phyloP scores from a whole-genome alignment of 2,329 filamentous ascomycete species.

The Fusarium buxicola region DNA sequence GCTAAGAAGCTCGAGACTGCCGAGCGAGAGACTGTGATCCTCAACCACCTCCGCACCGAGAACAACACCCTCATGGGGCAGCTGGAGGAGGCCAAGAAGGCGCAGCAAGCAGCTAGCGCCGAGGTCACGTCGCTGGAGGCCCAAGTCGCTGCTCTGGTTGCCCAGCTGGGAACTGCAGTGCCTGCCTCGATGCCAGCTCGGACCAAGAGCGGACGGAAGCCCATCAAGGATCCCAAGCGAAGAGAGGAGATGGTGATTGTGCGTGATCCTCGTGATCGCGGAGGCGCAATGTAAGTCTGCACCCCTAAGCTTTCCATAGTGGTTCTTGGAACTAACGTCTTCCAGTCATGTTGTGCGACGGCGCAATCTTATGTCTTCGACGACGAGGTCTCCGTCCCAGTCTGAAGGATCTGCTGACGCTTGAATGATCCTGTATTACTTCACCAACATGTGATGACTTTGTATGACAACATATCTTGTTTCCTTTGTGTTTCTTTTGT shows the following conservation, averaged over 20 bases:
- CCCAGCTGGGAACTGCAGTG: slow-evolving; percentile 30
- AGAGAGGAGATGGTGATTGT: slow-evolving; percentile 45
- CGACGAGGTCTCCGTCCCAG: slow-evolving; percentile 35
- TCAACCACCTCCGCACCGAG: slow-evolving; percentile 38
- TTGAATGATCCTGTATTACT: slow-evolving; percentile 21
- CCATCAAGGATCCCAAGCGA: slow-evolving; percentile 41
- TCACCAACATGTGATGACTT: slow-evolving; percentile 4
- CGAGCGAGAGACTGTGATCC: slow-evolving; percentile 36
- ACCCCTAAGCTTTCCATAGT: fast-evolving
- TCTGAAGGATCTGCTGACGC: slow-evolving; percentile 37
- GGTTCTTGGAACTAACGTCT: background rate
- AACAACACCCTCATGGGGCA: slow-evolving; percentile 43
- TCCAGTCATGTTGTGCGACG: slow-evolving; percentile 31
- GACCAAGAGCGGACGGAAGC: slow-evolving; percentile 36
- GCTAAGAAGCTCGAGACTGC: slow-evolving; percentile 39
- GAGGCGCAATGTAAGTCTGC: slow-evolving; percentile 41
- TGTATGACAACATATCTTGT: slow-evolving; percentile 19
- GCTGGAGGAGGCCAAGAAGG: slow-evolving; percentile 40
- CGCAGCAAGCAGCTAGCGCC: slow-evolving; percentile 35
- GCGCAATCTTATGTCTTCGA: slow-evolving; percentile 31
- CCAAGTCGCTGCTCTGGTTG: slow-evolving; percentile 37
- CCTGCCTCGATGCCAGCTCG: background rate
- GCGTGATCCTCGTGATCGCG: slow-evolving; percentile 39
- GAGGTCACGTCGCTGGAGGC: slow-evolving; percentile 36
- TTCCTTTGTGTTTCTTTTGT: slow-evolving; percentile 27